Evolutionary conservation across 441 rosid genomes (phyloP).

Genomic region (Euphorbia schlechtendalii): DNA sequence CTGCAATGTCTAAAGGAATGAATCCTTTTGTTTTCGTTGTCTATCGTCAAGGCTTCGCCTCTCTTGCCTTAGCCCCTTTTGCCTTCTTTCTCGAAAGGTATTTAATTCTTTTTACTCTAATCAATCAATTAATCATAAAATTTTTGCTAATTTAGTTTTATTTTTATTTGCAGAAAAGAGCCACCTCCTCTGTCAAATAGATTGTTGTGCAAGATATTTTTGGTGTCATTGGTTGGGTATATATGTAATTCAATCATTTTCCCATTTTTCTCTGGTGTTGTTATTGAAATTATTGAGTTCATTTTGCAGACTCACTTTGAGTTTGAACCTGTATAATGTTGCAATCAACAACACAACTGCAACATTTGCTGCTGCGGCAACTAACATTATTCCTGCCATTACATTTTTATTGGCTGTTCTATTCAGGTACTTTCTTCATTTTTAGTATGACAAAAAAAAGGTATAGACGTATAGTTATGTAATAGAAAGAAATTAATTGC

Average conservation of each 20-base stretch:
- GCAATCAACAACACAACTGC: constrained; percentile 71
- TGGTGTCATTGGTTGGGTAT: constrained; percentile 64
- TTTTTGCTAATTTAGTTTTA: background rate
- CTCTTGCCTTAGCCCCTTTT: constrained; percentile 50
- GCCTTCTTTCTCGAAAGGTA: constrained; percentile 73
- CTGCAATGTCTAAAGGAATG: constrained; percentile 63
- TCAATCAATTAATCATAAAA: too few relatives aligned
- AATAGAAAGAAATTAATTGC: too few relatives aligned
- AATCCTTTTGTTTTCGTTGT: constrained; percentile 70
- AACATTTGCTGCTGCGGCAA: constrained; percentile 79
- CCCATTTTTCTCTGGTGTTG: too few relatives aligned
- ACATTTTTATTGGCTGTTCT: constrained; percentile 55
- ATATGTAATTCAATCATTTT: too few relatives aligned
- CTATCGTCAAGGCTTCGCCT: constrained; percentile 66
- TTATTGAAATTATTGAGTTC: too few relatives aligned
- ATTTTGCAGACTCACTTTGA: constrained; percentile 50
- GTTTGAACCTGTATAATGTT: constrained; percentile 56
- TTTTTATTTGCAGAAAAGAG: constrained; percentile 44
- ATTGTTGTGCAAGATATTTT: constrained; percentile 55
- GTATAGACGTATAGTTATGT: too few relatives aligned
- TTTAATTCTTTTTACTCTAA: background rate
- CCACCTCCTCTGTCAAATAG: constrained; percentile 44
- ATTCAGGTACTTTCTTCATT: constrained; percentile 34
- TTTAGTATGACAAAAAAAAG: background rate
- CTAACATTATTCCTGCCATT: constrained; percentile 69